Evolutionary conservation across 192 early-diverging fungal species (phyloP).

Genomic region (Coemansia sp.): DNA sequence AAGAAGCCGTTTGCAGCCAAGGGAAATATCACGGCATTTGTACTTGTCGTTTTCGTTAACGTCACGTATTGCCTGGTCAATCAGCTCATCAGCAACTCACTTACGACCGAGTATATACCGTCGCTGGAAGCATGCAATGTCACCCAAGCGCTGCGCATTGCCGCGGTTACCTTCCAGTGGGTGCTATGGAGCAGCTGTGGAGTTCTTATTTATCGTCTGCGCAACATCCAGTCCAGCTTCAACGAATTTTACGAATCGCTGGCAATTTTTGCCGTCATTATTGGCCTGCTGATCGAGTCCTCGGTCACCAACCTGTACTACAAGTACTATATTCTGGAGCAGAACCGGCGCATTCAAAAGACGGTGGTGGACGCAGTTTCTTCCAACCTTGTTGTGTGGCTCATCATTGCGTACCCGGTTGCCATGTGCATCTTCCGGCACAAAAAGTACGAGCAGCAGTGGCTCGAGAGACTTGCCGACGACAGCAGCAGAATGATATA

Average conservation of each 20-base stretch:
- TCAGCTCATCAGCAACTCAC: slow-evolving; percentile 10
- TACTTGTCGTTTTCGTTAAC: slow-evolving; percentile 10
- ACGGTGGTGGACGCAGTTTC: slow-evolving; percentile 18
- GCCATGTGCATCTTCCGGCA: slow-evolving; percentile 22
- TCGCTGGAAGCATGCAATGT: slow-evolving; percentile 20
- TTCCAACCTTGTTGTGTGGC: slow-evolving; percentile 24
- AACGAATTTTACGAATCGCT: slow-evolving; percentile 46
- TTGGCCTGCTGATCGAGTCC: slow-evolving; percentile 19
- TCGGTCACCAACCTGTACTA: slow-evolving; percentile 23
- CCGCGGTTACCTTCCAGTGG: slow-evolving; percentile 28
- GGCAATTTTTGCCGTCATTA: slow-evolving; percentile 27
- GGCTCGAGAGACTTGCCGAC: slow-evolving; percentile 32
- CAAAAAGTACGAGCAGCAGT: slow-evolving; percentile 19
- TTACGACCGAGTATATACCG: slow-evolving; percentile 7
- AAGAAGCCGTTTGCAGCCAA: slow-evolving; percentile 33
- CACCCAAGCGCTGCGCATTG: slow-evolving; percentile 11
- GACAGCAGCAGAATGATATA: slow-evolving; percentile 8
- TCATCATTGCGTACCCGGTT: slow-evolving; percentile 30
- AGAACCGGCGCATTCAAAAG: slow-evolving; percentile 21
- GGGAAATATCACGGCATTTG: not conserved
- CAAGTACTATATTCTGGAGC: slow-evolving; percentile 23
- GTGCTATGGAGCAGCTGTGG: slow-evolving; percentile 26
- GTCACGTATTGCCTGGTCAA: slow-evolving; percentile 11
- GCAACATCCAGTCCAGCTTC: slow-evolving; percentile 49
- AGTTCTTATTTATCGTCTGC: slow-evolving; percentile 33